These are phyloP conservation scores for Urtica urens DNA, from an alignment of 306 rosid species.

Conservation along the genomic window DNA sequence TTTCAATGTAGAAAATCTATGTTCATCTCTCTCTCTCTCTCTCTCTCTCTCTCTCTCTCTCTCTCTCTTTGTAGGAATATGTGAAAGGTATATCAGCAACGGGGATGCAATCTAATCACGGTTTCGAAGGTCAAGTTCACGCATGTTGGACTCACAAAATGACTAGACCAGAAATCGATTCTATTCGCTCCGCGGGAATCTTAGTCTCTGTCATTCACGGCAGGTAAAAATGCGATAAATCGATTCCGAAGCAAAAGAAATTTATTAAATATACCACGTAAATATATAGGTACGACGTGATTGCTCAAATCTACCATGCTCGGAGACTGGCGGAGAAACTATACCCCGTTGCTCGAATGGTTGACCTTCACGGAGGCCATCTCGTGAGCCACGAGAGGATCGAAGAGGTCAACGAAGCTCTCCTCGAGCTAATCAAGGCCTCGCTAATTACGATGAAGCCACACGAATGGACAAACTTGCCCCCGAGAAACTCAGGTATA, in stretches of 20 bases:
- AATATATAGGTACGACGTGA: slow-evolving; percentile 60
- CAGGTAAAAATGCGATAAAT: slow-evolving; percentile 32
- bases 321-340: slow-evolving; percentile 71
- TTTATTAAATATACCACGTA: too few species aligned
- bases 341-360: slow-evolving; percentile 80
- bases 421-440: slow-evolving; percentile 60
- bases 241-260: not conserved
- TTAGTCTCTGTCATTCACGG: slow-evolving; percentile 88
- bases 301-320: slow-evolving; percentile 73
- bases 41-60: slow-evolving; percentile 10
- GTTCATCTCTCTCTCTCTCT: not conserved
- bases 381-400: slow-evolving; percentile 86
- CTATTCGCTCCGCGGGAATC: slow-evolving; percentile 61
- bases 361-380: slow-evolving; percentile 93
- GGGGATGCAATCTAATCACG: slow-evolving; percentile 81
- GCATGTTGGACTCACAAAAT: slow-evolving; percentile 91
- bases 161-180: slow-evolving; percentile 52
- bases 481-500: slow-evolving; percentile 39
- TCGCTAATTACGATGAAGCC: slow-evolving; percentile 44
- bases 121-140: slow-evolving; percentile 77
- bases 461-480: slow-evolving; percentile 76
- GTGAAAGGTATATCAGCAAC: slow-evolving; percentile 65
- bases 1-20: not conserved
- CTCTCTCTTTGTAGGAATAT: slow-evolving; percentile 54
- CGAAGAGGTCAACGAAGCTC: slow-evolving; percentile 90